Percentiles rank a stretch among this genome's conserved stretches.
Evolutionary conservation across 495 filamentous ascomycete species (phyloP).

Genomic region (Xylaria castorea): DNA sequence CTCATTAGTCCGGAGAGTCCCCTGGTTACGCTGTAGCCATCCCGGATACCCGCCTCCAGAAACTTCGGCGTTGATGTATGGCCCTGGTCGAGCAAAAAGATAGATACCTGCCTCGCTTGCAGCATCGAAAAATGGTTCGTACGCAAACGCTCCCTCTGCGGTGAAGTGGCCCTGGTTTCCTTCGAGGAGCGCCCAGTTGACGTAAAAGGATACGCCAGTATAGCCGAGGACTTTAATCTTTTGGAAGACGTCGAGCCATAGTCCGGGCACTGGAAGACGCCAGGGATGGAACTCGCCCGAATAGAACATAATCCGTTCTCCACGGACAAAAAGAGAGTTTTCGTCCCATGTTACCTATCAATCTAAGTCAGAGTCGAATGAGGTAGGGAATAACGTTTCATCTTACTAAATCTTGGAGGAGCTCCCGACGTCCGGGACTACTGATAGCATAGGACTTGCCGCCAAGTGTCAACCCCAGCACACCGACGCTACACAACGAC

Average conservation of each 20-base stretch:
- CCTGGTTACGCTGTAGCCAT: slow-evolving; percentile 66
- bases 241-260: slow-evolving; percentile 79
- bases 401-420: slow-evolving; percentile 22
- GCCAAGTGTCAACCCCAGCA: background rate
- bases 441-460: slow-evolving; percentile 9
- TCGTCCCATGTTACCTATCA: slow-evolving; percentile 74
- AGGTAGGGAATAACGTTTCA: background rate
- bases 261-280: slow-evolving; percentile 72
- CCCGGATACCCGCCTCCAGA: slow-evolving; percentile 47
- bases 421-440: slow-evolving; percentile 16
- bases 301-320: slow-evolving; percentile 74
- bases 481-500: slow-evolving; percentile 4
- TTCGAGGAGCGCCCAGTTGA: slow-evolving; percentile 82
- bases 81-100: slow-evolving; percentile 72
- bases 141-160: slow-evolving; percentile 72
- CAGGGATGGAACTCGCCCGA: slow-evolving; percentile 78
- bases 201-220: slow-evolving; percentile 77
- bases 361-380: slow-evolving; percentile 22
- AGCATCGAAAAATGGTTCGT: slow-evolving; percentile 75
- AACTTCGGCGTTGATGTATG: slow-evolving; percentile 64
- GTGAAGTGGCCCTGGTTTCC: slow-evolving; percentile 71
- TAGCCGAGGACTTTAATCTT: slow-evolving; percentile 82
- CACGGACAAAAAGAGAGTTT: slow-evolving; percentile 73
- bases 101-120: slow-evolving; percentile 74
- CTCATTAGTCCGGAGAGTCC: slow-evolving; percentile 63